These are phyloP conservation scores for Trichoderma lentiforme DNA, from an alignment of 2,329 filamentous ascomycete genomes.

Conservation along the genomic window DNA sequence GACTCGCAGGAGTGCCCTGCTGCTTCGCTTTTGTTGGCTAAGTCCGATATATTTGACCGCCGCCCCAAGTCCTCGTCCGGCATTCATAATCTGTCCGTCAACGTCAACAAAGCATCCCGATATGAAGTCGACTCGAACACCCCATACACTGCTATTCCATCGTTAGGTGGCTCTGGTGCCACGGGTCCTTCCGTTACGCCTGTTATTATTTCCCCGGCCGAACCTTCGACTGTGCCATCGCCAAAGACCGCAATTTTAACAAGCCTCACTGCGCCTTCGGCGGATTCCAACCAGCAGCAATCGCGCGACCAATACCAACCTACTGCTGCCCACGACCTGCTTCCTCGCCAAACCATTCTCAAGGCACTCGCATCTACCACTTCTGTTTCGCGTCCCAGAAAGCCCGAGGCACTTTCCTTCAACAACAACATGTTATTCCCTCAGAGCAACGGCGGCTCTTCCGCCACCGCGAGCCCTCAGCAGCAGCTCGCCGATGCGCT, in stretches of 20 bases:
- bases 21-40: constrained; percentile 16
- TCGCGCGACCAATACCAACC: constrained; percentile 42
- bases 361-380: constrained; percentile 68
- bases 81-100: constrained; percentile 23
- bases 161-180: constrained; percentile 26
- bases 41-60: constrained; percentile 20
- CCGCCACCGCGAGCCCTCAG: constrained; percentile 40
- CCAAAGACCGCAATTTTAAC: not conserved
- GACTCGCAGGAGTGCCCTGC: constrained; percentile 6
- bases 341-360: constrained; percentile 77
- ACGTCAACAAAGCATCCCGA: constrained; percentile 23
- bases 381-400: constrained; percentile 46
- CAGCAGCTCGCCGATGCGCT: constrained; percentile 62
- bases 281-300: not conserved
- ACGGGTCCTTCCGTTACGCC: constrained; percentile 5
- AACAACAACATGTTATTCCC: constrained; percentile 48
- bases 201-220: constrained; percentile 19
- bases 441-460: constrained; percentile 16
- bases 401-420: constrained; percentile 61
- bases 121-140: constrained; percentile 21
- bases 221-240: constrained; percentile 1
- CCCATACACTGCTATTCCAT: constrained; percentile 26
- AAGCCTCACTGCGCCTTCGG: not conserved
- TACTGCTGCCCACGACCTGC: constrained; percentile 55
- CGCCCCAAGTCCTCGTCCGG: constrained; percentile 20